These are phyloP conservation scores for Phialemoniopsis sp. DNA, from an alignment of 2,329 filamentous ascomycete genomes.

Conservation along the genomic window DNA sequence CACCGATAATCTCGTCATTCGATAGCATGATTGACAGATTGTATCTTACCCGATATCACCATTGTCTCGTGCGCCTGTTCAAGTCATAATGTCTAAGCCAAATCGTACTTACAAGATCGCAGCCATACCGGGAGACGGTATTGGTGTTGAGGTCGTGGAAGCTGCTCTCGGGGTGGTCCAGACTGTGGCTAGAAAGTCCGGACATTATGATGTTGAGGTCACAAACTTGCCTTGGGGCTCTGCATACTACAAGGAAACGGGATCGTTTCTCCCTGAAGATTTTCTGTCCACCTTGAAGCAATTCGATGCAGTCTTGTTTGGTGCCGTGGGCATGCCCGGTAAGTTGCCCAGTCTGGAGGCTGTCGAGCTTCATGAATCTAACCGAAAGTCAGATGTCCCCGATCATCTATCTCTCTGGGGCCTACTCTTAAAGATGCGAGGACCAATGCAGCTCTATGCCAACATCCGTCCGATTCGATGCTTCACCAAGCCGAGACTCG, in stretches of 20 bases:
- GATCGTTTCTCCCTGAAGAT: conserved; percentile 59
- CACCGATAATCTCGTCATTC: too few species aligned
- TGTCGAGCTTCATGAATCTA: too few species aligned
- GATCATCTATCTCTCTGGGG: conserved; percentile 65
- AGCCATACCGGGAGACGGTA: conserved; percentile 96
- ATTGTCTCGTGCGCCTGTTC: too few species aligned
- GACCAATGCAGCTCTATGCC: conserved; percentile 90
- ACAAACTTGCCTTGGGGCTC: too few species aligned
- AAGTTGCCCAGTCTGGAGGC: too few species aligned
- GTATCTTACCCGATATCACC: too few species aligned
- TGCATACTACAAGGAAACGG: conserved; percentile 60
- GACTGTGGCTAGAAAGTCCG: too few species aligned
- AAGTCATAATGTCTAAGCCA: too few species aligned
- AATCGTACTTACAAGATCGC: too few species aligned
- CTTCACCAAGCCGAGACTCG: conserved; percentile 66
- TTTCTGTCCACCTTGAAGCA: conserved; percentile 47
- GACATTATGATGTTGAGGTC: too few species aligned
- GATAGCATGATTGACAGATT: too few species aligned
- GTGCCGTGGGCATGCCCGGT: conserved; percentile 88
- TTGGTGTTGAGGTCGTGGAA: conserved; percentile 98
- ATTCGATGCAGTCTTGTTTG: conserved; percentile 52
- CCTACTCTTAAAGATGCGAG: conserved; percentile 74
- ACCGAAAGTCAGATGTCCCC: conserved; percentile 53
- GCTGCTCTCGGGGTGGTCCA: too few species aligned
- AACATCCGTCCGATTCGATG: conserved; percentile 86